Base-by-base conservation (phyloP, 768 basidiomycete species). In the Lentinula sp. region DNA sequence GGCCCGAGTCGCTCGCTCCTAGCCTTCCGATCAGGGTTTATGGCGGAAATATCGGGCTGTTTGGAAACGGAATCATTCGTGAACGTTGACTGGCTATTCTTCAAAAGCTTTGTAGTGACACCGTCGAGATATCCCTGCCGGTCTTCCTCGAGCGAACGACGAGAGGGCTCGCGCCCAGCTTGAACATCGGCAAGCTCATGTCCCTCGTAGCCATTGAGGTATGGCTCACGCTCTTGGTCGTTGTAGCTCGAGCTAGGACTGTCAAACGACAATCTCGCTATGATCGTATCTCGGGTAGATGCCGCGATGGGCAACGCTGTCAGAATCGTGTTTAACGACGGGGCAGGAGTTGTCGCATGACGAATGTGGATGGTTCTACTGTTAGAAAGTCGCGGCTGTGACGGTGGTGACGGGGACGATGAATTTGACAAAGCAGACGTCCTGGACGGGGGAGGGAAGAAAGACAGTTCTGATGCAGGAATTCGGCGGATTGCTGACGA, bases 221-320 rank as follows among this genome's bases (percentile, higher is more conserved):
- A 70, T 37, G 71, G 72, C 23, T 65, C 62, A 45, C 68, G 68
- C 9, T 73, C 72, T 33, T 71, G 70, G 57, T 79, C 78, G 57
- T 74, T 77, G 63, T 73, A 75, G 59, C 76, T 76, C 8, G 80
- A 79, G 64, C 76, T 78, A 61, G 72, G 68, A 65, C 80, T 79
- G 58, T 85, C 84, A 41, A 84, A 78, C 7, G 84, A 85, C 43
- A 85, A 71, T 13, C 84, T 76, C 6, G 81, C 76, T 20, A 82
- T 79, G 53, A 85, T 80, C 42, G 78, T 80, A 63, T 85, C 82
- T 37, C 82, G 74, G 2, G 79, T 82, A n/a, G 81, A 82, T 18
- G 79, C 76, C 58, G 77, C 75, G 37, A 82, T 81, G 20, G 81
- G 81, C 23, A 82, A 72, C 12, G 79, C 77, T 0, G 74, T 77